A percentile compares a stretch with the other conserved stretches of the same genome.
phyloP scores from a whole-genome alignment of 1,284 basidiomycete species.

The Porogramme epimiltina region DNA sequence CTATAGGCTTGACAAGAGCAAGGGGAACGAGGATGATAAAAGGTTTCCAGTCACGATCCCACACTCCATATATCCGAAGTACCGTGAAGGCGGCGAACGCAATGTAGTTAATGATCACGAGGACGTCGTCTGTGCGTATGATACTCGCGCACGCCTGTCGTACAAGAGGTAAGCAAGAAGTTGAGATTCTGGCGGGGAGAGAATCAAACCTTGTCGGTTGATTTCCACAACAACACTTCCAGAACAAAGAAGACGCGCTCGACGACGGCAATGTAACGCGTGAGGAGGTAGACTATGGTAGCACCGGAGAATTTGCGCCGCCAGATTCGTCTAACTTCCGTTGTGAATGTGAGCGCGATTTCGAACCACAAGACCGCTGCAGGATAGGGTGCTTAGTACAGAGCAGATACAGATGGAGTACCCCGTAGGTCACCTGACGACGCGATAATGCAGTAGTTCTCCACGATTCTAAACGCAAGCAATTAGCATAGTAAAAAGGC shows the following conservation, averaged over 20 bases:
- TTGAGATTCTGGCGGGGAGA: no score
- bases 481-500: no score
- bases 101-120: slow-evolving; percentile 2
- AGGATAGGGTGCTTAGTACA: no score
- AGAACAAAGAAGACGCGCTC: background rate
- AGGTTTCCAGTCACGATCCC: background rate
- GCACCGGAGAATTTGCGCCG: slow-evolving; percentile 2
- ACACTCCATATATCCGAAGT: slow-evolving; percentile 1
- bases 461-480: background rate
- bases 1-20: background rate
- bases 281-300: slow-evolving; percentile 10
- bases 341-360: background rate
- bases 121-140: background rate
- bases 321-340: slow-evolving; percentile 13
- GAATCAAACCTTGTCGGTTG: background rate
- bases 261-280: slow-evolving; percentile 7
- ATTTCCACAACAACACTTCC: background rate
- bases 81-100: background rate
- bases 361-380: slow-evolving; percentile 9
- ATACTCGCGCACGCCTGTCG: background rate
- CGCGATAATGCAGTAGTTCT: background rate
- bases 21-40: background rate
- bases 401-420: no score
- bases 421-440: background rate
- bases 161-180: background rate